Percentiles rank a stretch among this genome's conserved stretches.
Conservation (phyloP, 169 alveolate species). For the Plasmodium cynomolgi region DNA sequence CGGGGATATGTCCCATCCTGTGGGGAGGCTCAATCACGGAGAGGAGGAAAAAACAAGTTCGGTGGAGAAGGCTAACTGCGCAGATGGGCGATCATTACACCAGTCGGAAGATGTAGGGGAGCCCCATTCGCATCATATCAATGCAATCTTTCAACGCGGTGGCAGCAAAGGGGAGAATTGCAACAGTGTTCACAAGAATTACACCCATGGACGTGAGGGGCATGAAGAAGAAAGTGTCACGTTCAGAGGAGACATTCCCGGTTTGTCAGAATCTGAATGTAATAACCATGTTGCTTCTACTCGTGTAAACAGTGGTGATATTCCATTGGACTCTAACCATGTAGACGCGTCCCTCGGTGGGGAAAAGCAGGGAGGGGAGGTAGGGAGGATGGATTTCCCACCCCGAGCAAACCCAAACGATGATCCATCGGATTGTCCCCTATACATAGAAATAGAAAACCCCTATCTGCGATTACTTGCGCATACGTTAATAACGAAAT, state of each 20-base stretch:
- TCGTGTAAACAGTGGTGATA: not conserved
- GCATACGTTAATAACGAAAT: slow-evolving; percentile 88
- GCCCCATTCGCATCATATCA: not conserved
- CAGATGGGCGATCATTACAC: not conserved
- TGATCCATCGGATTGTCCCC: slow-evolving; percentile 67
- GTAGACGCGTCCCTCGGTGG: not conserved
- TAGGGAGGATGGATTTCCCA: not conserved
- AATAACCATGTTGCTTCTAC: not conserved
- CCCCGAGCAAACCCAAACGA: not conserved
- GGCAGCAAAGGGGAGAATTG: not conserved
- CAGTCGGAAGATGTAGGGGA: not conserved
- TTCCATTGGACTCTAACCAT: not conserved
- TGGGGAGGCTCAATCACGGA: not conserved
- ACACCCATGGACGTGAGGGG: not conserved
- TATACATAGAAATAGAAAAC: slow-evolving; percentile 87
- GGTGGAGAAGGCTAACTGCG: not conserved
- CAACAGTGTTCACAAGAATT: not conserved
- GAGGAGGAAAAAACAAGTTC: not conserved
- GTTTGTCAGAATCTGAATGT: not conserved
- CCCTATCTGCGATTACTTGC: slow-evolving; percentile 89
- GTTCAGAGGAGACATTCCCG: not conserved
- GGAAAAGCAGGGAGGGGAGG: not conserved
- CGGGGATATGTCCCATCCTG: not conserved
- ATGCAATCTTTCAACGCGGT: not conserved
- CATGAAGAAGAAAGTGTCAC: not conserved